Evolutionary conservation across 1,139 yeast species (phyloP), one percentile per base, ranked within the genome.

Genomic region (Diutina rugosa): DNA sequence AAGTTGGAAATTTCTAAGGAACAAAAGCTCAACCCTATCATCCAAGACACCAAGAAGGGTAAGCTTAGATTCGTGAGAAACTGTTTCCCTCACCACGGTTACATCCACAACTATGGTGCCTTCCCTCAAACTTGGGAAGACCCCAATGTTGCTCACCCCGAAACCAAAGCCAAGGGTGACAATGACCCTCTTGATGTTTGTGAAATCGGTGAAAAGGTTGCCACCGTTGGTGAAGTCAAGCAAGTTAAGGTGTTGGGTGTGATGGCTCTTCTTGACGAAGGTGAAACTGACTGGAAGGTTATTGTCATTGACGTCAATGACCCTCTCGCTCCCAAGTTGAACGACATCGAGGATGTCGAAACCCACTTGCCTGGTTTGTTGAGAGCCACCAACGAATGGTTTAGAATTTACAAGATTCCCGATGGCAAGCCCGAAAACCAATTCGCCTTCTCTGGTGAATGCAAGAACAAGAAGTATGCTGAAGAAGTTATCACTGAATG

Each of bases 71-170:
- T 84, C 65, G 95, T 91, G 56, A 85, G 95, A 71, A 93, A 93
- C 79, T 78, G 95, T 61, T 91, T 89, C 80, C 99, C 99, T 44
- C 95, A 86, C 77, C 91, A 89, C 69, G 99, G 99, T 32, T 91
- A 91, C 74, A 90, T 93, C 61, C 96, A 89, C 74, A 91, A 91
- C 74, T 91, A 91, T 69, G 98, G 99, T 61, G 97, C 98, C n/a
- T 80, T 93, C 71, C 97, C 99, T 55, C 98, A 91, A 74, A 93
- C 99, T 32, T 93, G 98, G 98, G 99, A 93, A 68, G 84, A 81
- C 63, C 83, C 84, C 57, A 74, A 73, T 67, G 72, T 67, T 61
- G 59, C 68, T 56, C 70, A 68, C 61, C 67, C 65, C 12, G 69
- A 66, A 57, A 65, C 71, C 55, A 63, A 65, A 61, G 80, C 84